Conservation (phyloP, 208 protist species). For the Trypanosoma avium region DNA sequence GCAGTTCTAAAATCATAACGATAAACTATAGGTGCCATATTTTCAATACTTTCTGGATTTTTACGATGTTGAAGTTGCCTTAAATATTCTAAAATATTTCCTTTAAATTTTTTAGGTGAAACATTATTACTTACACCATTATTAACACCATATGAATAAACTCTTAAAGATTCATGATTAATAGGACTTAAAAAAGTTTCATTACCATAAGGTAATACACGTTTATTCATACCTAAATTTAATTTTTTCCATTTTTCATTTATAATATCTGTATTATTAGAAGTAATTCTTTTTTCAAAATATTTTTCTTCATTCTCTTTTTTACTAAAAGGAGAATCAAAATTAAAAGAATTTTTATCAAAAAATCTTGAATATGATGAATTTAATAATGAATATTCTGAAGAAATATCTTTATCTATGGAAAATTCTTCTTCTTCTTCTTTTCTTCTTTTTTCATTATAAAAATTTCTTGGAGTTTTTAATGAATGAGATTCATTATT, state of each 20-base stretch:
- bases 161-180: neutral
- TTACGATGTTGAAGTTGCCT: constrained; percentile 1
- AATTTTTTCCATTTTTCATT: neutral
- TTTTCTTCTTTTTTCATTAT: neutral
- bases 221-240: neutral
- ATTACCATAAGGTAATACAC: neutral
- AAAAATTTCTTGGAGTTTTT: neutral
- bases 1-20: constrained; percentile 14
- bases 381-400: no score
- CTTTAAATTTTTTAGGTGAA: constrained; percentile 4
- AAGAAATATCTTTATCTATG: neutral
- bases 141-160: neutral
- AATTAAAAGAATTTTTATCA: no score
- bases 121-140: neutral
- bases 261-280: neutral
- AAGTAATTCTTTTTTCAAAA: neutral
- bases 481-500: no score
- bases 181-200: neutral
- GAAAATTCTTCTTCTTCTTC: neutral
- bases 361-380: no score
- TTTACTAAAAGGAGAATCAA: no score
- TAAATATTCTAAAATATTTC: constrained; percentile 28
- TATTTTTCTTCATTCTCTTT: no score
- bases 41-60: neutral
- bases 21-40: constrained; percentile 19